A percentile compares a stretch with the other conserved stretches of the same genome.
Evolutionary conservation across 2,329 filamentous ascomycete species (phyloP).

Genomic region (Hirsutella rhossiliensis): DNA sequence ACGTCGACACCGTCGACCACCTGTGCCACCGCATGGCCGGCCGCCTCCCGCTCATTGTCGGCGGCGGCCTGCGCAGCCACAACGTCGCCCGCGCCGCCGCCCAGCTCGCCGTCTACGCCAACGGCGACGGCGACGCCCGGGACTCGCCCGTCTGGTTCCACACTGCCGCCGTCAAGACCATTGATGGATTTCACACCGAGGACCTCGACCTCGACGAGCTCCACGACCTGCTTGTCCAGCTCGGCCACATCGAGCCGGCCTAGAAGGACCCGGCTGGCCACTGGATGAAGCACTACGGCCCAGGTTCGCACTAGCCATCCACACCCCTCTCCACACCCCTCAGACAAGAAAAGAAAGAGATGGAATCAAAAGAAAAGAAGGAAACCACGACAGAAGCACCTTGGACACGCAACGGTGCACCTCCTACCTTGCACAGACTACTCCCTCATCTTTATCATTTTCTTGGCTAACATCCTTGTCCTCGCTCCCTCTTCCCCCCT

Average conservation of each 20-base stretch:
- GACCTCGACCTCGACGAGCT: constrained; percentile 14
- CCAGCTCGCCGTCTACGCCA: constrained; percentile 12
- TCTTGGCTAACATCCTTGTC: no score
- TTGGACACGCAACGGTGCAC: no score
- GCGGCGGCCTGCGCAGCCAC: constrained; percentile 35
- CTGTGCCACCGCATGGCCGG: constrained; percentile 19
- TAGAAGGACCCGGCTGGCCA: constrained; percentile 16
- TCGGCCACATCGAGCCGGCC: constrained; percentile 11
- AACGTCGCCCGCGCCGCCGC: constrained; percentile 21
- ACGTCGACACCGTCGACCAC: constrained; percentile 22
- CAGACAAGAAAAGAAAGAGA: neutral
- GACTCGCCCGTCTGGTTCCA: constrained; percentile 28
- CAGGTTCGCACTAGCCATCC: neutral
- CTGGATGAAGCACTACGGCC: constrained; percentile 10
- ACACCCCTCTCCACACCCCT: neutral
- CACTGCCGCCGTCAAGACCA: constrained; percentile 23
- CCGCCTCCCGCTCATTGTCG: constrained; percentile 35
- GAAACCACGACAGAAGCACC: no score
- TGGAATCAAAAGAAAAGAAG: no score
- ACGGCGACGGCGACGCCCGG: neutral
- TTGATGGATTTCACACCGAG: constrained; percentile 8
- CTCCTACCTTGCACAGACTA: no score
- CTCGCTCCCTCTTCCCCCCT: no score
- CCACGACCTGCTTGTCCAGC: constrained; percentile 7
- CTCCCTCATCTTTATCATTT: no score